phyloP scores from a whole-genome alignment of 164 flowering plant species.

The Taxillus chinensis region DNA sequence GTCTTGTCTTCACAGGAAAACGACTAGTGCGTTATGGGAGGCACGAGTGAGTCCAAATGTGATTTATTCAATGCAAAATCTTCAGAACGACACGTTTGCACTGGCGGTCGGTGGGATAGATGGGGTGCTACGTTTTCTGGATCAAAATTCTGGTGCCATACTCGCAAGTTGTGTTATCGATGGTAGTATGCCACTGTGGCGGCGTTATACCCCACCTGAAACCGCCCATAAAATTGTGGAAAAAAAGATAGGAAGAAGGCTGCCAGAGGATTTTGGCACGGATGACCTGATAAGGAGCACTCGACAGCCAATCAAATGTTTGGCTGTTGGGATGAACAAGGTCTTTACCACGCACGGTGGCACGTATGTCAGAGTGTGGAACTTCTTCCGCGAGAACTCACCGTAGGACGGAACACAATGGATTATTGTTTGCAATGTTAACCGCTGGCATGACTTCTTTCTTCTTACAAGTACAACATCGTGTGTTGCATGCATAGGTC shows the following conservation, averaged over 20 bases:
- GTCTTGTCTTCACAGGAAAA: conserved; percentile 36
- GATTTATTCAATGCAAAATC: conserved; percentile 61
- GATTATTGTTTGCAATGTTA: too few species aligned
- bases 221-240: conserved; percentile 10
- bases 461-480: too few species aligned
- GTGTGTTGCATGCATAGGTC: too few species aligned
- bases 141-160: conserved; percentile 58
- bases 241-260: conserved; percentile 32
- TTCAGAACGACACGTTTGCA: conserved; percentile 42
- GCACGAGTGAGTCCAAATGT: conserved; percentile 59
- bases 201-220: conserved; percentile 4
- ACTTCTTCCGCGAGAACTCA: conserved; percentile 19
- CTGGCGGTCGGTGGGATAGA: conserved; percentile 82
- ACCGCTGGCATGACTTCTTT: too few species aligned
- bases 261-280: conserved; percentile 32
- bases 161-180: conserved; percentile 44
- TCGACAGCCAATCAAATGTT: conserved; percentile 65
- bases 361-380: conserved; percentile 62
- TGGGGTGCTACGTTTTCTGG: conserved; percentile 58
- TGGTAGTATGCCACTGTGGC: background rate
- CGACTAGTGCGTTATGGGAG: conserved; percentile 61
- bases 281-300: conserved; percentile 31
- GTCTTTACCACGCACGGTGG: conserved; percentile 66
- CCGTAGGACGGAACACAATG: too few species aligned
- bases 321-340: conserved; percentile 90